Base-by-base conservation (phyloP, 73 alveolate species). In the Uronychia binucleata region DNA sequence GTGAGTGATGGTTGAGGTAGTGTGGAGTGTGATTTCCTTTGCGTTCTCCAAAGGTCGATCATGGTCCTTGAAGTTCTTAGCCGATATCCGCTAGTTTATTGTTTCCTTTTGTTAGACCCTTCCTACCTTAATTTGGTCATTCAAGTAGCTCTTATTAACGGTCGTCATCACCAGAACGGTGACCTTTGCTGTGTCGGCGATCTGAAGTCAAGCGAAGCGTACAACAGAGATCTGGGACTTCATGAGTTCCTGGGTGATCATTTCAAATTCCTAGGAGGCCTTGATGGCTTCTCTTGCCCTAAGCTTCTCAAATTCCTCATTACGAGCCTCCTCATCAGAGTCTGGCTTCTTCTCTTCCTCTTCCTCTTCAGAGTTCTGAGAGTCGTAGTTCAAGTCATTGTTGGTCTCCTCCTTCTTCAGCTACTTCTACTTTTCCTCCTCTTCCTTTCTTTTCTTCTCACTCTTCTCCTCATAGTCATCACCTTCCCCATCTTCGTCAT, bases 341-440 rank as follows among this genome's bases (percentile, higher is more conserved):
- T n/a, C n/a, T n/a, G n/a, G n/a, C 19, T 5, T 5, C 5, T 46
- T 5, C 19, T 46, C 67, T 46, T 46, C 67, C 5, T 11, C 67
- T 19, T 46, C n/a, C 5, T 46, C 67, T 11, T 46, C 67, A 11
- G 67, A 46, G 19, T 46, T 19, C 67, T 11, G 5, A 19, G 67
- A 46, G 67, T 46, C 67, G 19, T 46, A 46, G 19, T 46, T 46
- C n/a, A 19, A 46, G 67, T 46, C 19, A 5, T 46, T 46, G 67
- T 46, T 46, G 67, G 19, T 46, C 19, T 46, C 19, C 67, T 46
- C 19, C 67, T 67, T 1, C 79, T 67, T 67, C 79, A 27, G 30
- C 33, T 28, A 11, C 79, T 28, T 74, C 90, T 82, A 74, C 0
- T 31, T 75, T 28, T 83, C 35, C n/a, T 83, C 90, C n/a, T 28